Percentiles rank a stretch among this genome's conserved stretches.
These are phyloP conservation scores for Kernera saxatilis DNA, from an alignment of 345 rosid species.

Conservation along the genomic window DNA sequence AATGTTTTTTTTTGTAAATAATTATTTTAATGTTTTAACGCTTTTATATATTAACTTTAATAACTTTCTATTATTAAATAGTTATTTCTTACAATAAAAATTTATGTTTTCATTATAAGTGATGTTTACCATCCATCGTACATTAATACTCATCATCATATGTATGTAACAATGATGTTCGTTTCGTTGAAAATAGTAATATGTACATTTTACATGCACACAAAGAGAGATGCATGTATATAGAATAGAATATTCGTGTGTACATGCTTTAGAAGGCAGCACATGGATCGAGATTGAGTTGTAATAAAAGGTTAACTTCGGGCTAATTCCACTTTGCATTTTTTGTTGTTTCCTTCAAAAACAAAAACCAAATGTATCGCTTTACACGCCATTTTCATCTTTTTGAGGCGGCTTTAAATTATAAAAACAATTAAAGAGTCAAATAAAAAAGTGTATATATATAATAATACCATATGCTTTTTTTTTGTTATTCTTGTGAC, in stretches of 20 bases:
- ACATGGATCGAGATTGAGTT: conserved; percentile 17
- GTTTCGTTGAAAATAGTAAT: conserved; percentile 6
- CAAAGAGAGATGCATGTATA: background rate
- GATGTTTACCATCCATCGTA: too few relatives aligned
- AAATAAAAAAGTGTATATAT: conserved; percentile 4
- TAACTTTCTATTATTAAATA: background rate
- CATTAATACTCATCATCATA: too few relatives aligned
- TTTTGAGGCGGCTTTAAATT: conserved; percentile 24
- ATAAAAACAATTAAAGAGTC: conserved; percentile 19
- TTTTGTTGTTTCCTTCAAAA: conserved; percentile 13
- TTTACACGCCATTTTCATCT: conserved; percentile 28
- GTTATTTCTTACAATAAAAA: background rate
- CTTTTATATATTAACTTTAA: background rate
- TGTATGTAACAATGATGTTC: background rate
- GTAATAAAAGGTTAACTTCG: background rate
- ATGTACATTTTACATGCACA: conserved; percentile 7
- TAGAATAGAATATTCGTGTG: conserved; percentile 22
- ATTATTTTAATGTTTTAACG: background rate
- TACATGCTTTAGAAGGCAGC: conserved; percentile 35
- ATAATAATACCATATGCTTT: conserved; percentile 12
- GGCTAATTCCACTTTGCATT: conserved; percentile 12
- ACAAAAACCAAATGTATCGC: conserved; percentile 13
- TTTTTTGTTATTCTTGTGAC: background rate
- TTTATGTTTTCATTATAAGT: too few relatives aligned
- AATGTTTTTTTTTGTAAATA: background rate